Percentiles rank a stretch among this genome's conserved stretches.
Conservation (phyloP, 805 yeast species). For the Pichia cephalocereana region DNA sequence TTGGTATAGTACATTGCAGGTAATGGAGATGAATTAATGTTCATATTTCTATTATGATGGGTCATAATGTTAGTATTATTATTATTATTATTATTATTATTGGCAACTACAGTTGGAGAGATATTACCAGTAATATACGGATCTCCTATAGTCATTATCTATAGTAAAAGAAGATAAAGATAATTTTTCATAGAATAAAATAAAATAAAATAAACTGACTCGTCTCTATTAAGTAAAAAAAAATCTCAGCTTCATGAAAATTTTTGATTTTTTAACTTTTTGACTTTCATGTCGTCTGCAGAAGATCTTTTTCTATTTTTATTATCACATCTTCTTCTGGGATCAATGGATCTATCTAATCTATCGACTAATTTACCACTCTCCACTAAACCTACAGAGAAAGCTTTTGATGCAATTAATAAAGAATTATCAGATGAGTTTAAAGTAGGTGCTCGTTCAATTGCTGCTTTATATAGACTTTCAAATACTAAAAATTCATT, state of each 20-base stretch:
- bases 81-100: not conserved
- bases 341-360: conserved; percentile 52
- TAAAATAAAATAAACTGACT: no score
- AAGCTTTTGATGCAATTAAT: conserved; percentile 38
- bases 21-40: conserved; percentile 1
- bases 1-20: conserved; percentile 10
- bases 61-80: no score
- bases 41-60: not conserved
- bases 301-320: not conserved
- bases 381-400: conserved; percentile 38
- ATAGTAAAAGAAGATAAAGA: not conserved
- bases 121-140: not conserved
- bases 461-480: conserved; percentile 55
- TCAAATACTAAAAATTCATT: conserved; percentile 44
- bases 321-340: no score
- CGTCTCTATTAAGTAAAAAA: no score
- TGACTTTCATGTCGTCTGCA: no score
- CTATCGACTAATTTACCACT: conserved; percentile 47
- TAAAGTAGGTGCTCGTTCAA: conserved; percentile 62
- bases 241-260: no score
- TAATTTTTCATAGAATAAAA: no score
- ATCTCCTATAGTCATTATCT: not conserved
- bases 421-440: conserved; percentile 53
- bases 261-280: no score
- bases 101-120: not conserved